Base-by-base conservation (phyloP, 306 rosid genomes). In the Cicer judaicum region DNA sequence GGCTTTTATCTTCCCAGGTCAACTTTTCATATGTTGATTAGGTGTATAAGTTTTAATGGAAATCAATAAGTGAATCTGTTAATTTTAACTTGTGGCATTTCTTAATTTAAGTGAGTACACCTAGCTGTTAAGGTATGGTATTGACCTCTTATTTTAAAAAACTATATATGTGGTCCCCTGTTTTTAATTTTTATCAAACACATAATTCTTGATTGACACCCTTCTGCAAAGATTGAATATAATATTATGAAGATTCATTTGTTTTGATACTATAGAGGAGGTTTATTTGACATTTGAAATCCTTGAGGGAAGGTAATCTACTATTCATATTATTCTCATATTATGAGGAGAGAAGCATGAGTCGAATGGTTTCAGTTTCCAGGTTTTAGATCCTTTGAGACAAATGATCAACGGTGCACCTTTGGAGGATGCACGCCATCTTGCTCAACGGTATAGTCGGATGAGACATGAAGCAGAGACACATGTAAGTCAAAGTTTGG, bases 351-450 rank as follows among this genome's bases (percentile, higher is more conserved):
- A 56, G 66, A 78, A 75, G 44, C 65, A 13, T 78, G 79, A 82
- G 21, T 47, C 39, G 13, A n/a, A 10, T 81, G 34, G 69, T 80
- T 80, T 78, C 39, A 67, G 14, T 40, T 78, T 84, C 44, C 82
- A 94, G 99, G 81, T 94, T 81, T 88, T 94, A 79, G 99, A 94
- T 84, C 99, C 99, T 62, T 82, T 94, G 80, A 90, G 96, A 82
- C 96, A 97, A 82, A 94, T 94, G 97, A 72, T 89, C 44, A 77
- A 39, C 16, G 90, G 99, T 72, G 78, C 89, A 66, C 99, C 99
- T 78, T 79, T 94, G 83, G 99, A 92, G 93, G 99, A 94, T 87
- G 97, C 99, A 72, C 98, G 99, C 60, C 96, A 94, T 85, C 97
- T 94, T 76, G 99, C 89, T 74, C 98, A 94, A 66, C 90, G 98